phyloP scores from a whole-genome alignment of 306 rosid genomes.

The Prunus davidiana region DNA sequence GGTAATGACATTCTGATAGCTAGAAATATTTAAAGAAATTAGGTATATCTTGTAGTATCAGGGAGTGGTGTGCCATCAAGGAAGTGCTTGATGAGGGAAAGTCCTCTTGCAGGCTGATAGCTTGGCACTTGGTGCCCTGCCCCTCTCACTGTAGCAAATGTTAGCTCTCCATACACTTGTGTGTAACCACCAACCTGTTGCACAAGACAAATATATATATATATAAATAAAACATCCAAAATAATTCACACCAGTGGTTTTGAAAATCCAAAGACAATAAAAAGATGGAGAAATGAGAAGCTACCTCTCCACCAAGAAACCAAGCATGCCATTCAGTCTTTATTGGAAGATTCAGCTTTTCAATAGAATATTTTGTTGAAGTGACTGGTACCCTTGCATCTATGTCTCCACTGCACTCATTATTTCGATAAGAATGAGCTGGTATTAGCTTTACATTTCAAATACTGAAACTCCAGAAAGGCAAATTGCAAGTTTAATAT shows the following conservation, averaged over 20 bases:
- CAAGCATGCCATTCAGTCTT: constrained; percentile 70
- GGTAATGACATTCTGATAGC: not conserved
- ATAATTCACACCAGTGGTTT: not conserved
- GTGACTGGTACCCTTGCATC: constrained; percentile 92
- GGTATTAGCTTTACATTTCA: not conserved
- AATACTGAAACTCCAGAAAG: not conserved
- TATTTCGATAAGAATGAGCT: not conserved
- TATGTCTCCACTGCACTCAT: constrained; percentile 64
- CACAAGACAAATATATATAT: not conserved
- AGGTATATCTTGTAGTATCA: constrained; percentile 19
- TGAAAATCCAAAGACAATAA: not conserved
- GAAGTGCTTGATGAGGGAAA: constrained; percentile 61
- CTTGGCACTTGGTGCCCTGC: constrained; percentile 93
- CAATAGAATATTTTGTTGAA: constrained; percentile 75
- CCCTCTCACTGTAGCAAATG: constrained; percentile 70
- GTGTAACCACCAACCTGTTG: constrained; percentile 70
- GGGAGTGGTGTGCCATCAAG: constrained; percentile 61
- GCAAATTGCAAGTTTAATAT: not conserved
- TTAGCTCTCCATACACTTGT: constrained; percentile 55
- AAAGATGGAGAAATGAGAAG: not conserved
- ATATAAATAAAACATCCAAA: not conserved
- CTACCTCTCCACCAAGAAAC: constrained; percentile 62
- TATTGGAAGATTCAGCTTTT: constrained; percentile 57
- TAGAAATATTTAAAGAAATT: not conserved
- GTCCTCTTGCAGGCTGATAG: constrained; percentile 70